A percentile compares a stretch with the other conserved stretches of the same genome.
phyloP scores from a whole-genome alignment of 73 alveolate genomes.

The Paramecium bursaria region DNA sequence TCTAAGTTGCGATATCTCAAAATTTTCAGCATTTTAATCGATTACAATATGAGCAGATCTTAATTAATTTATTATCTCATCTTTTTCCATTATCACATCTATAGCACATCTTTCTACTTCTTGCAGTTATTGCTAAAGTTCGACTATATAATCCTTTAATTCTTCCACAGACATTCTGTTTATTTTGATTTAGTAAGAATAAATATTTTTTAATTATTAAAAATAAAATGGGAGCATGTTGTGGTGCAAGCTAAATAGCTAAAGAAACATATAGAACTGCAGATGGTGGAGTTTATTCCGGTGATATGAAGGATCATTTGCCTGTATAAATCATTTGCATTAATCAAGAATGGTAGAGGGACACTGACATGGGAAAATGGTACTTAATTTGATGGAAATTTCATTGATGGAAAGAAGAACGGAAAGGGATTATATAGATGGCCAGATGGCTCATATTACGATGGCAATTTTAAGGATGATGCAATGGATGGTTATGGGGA shows the following conservation, averaged over 20 bases:
- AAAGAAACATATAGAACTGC: neutral
- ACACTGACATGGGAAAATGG: conserved; percentile 73
- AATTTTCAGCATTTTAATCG: neutral
- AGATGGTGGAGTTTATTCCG: conserved; percentile 53
- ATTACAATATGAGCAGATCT: neutral
- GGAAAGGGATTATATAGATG: conserved; percentile 68
- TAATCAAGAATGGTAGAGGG: conserved; percentile 75
- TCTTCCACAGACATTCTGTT: too few species aligned
- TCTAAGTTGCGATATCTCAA: conserved; percentile 18
- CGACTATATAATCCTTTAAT: too few species aligned
- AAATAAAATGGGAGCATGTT: too few species aligned
- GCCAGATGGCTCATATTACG: conserved; percentile 52
- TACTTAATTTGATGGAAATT: conserved; percentile 76
- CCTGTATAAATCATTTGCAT: conserved; percentile 25
- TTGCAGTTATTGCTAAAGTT: neutral
- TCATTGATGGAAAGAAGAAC: conserved; percentile 68
- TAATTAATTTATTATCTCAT: conserved; percentile 28
- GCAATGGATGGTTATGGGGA: conserved; percentile 64
- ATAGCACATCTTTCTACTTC: conserved; percentile 48
- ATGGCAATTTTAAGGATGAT: conserved; percentile 51
- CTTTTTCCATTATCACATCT: conserved; percentile 41
- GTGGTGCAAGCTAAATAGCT: neutral
- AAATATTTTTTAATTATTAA: too few species aligned
- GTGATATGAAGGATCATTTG: conserved; percentile 15
- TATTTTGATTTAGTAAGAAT: too few species aligned